phyloP scores from a whole-genome alignment of 768 basidiomycete genomes.

The Tephrocybe sp. region DNA sequence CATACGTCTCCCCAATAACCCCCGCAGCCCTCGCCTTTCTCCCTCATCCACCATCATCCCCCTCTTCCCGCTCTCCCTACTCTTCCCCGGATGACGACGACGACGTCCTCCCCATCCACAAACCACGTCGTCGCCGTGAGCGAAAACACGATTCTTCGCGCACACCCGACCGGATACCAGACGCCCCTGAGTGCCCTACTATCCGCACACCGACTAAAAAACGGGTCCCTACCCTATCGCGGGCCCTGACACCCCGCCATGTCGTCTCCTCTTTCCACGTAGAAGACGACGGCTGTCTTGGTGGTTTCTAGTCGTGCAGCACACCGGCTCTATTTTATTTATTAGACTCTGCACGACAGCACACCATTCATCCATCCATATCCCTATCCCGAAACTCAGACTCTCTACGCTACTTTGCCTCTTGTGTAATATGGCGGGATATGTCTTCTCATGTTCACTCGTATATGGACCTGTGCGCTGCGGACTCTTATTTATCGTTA shows the following conservation, averaged over 20 bases:
- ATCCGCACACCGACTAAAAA: conserved; percentile 14
- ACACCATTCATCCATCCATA: neutral
- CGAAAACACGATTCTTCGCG: conserved; percentile 32
- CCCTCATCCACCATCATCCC: conserved; percentile 31
- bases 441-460: neutral
- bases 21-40: conserved; percentile 32
- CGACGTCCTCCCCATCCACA: conserved; percentile 14
- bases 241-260: conserved; percentile 15
- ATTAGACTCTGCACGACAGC: neutral
- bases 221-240: conserved; percentile 13
- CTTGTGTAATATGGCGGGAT: too few relatives aligned
- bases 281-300: conserved; percentile 39
- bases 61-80: conserved; percentile 12
- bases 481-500: neutral
- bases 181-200: conserved; percentile 10
- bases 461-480: neutral
- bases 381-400: neutral
- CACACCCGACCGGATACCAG: conserved; percentile 39
- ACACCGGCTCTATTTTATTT: neutral
- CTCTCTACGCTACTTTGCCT: neutral
- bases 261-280: conserved; percentile 23
- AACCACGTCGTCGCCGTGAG: conserved; percentile 24
- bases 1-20: conserved; percentile 13
- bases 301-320: conserved; percentile 33
- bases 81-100: conserved; percentile 11